Evolutionary conservation across 371 early-diverging fungal species (phyloP), one percentile per base, ranked within the genome.

Genomic region (Enterocytospora artemiae): DNA sequence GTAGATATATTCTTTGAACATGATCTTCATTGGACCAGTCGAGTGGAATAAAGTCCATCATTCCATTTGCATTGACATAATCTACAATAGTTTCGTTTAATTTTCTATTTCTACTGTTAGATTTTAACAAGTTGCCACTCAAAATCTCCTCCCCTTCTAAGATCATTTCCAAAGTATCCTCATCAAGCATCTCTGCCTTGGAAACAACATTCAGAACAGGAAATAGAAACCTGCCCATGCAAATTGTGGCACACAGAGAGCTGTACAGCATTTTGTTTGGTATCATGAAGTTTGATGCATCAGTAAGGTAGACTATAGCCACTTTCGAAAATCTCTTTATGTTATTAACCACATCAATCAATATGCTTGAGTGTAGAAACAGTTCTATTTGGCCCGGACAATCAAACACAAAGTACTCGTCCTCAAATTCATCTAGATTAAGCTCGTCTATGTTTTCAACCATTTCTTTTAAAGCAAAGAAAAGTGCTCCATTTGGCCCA

Each of bases 301-400:
- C 95, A 2, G 93, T 77, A 39, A 90, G 79, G 74, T 94, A 94
- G 0, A 92, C 88, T 1, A 91, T 90, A 65, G 89, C 88, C 14
- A 77, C 74, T 27, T 72, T 46, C 22, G 63, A 9, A 34, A 82
- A 82, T 49, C 78, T 78, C 41, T 83, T 80, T 25, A 96, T 67
- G 16, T 80, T 71, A 41, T 85, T 84, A 31, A 89, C 85, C 37
- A 93, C 58, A 14, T 83, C 82, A 48, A 82, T 82, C 87, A 96
- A 90, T 53, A 91, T 86, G 16, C 88, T 86, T 43, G 89, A 88
- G 75, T 95, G 94, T n/a, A 95, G 91, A 79, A 95, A 98, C 39
- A 96, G 82, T 77, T 97, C 96, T 57, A 96, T 91, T 78, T 96
- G 95, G 0, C 98, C 97, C n/a, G 98, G 98, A 70, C 94, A 94